Evolutionary conservation across 1,284 basidiomycete species (phyloP), one percentile per base, ranked within the genome.

Genomic region (Porodaedalea pini): DNA sequence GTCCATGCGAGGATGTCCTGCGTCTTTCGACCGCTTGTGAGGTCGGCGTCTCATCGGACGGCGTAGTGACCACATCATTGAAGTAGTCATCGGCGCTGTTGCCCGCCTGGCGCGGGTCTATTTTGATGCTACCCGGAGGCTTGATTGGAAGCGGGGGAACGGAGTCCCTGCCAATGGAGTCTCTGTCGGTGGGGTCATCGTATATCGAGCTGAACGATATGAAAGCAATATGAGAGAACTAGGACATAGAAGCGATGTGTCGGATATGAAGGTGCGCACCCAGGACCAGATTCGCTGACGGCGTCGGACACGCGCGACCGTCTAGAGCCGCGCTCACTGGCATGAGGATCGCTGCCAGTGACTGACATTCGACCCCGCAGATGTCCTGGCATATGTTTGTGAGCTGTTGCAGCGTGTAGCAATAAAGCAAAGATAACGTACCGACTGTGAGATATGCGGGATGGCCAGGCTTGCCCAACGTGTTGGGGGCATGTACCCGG

Each of bases 11-110:
- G 32, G 57, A 51, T 21, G 40, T 31, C 39, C 52, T 49, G 15
- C 45, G 52, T 19, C 48, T 54, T 23, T 47, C 52, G 21, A 55
- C 19, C 17, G 52, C 47, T n/a, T 43, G 49, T 15, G 52, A 39
- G 4, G 57, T 23, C 8, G 48, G 56, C 15, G n/a, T 44, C 17
- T 50, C 48, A 8, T 51, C 56, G 11, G 56, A 43, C 2, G 48
- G 56, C 2, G 50, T 36, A 21, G 50, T 37, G 13, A 25, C 23
- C 15, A 25, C 25, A 6, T 44, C 49, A 37, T 50, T 31, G 39
- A n/a, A 55, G 39, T 50, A 59, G 3, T 59, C 57, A 7, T 49
- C 48, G 8, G 57, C 57, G 40, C 39, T 59, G 25, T 51, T 39
- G 13, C 57, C 57, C 17, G 56, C 23, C 21, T 27, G 39, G 2